Evolutionary conservation across 306 rosid genomes (phyloP), one percentile per base, ranked within the genome.

Genomic region (Ormosia semicastrata): DNA sequence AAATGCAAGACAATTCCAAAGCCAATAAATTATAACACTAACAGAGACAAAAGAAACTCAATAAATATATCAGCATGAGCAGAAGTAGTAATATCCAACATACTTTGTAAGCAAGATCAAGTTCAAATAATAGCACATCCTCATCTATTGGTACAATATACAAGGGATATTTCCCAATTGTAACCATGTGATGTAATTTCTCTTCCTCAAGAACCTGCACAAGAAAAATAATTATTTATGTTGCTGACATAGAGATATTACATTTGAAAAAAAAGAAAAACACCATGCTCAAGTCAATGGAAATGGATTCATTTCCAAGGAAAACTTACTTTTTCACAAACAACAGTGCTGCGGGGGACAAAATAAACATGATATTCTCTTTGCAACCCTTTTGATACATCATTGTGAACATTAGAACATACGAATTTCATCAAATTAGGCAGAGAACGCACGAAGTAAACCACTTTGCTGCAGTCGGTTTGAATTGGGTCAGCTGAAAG

Each of bases 131-230:
- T 66, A 95, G 80, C 29, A 93, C 82, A 87, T 95, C 99, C 89
- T 93, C 99, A 13, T 95, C 99, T 88, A 93, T 78, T 8, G 98
- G 96, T 81, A 93, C 89, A 41, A 86, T 34, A 83, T 91, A 93
- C 83, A 95, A 74, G 11, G 95, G 97, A 80, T 89, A 95, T 80
- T 95, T 98, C 81, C 97, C 99, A 49, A 93, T 71, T 57, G 94
- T 89, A 77, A 95, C 32, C 87, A 92, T 80, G 73, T 91, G 82
- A 69, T 95, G 97, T 34, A 95, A 79, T 78, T 91, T 95, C 83
- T 90, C 99, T 73, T 95, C 98, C 85, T 95, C 99, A 49, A 95
- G 94, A 82, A 93, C 90, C 99, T 95, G 90, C 81, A 79, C 15
- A 43, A 56, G 69, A 60, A 91, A 87, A 88, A 78, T 5, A 83